Base-by-base conservation (phyloP, 345 rosid species). In the Aquilaria malaccensis region DNA sequence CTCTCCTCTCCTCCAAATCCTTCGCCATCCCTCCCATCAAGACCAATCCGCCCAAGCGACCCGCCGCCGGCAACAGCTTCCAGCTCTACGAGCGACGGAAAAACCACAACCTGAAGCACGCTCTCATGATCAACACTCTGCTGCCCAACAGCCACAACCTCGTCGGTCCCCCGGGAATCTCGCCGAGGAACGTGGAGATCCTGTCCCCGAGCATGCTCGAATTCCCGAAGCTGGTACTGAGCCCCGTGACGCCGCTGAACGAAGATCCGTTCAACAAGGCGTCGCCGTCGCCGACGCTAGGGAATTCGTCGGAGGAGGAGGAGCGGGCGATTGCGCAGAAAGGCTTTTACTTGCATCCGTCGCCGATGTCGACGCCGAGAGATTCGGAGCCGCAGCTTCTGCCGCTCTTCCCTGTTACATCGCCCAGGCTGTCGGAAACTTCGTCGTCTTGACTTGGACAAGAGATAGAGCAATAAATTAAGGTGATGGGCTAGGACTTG, bases 121-220 rank as follows among this genome's bases (percentile, higher is more conserved):
- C 77, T 43, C 95, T 94, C 73, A 86, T 90, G 82, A 90, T 94
- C 78, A 90, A 94, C 62, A 86, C 96, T 47, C 77, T 87, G 63
- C 43, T 85, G 67, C 87, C 86, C 67, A 76, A 78, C 2, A 71
- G 69, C 45, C 67, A 43, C 47, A 50, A 32, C 45, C 56, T 9
- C 43, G 57, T 33, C 54, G 3, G 60, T 2, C 46, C 14, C 4
- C 63, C 70, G 1, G 74, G 79, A 59, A 79, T 83, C 73, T 88
- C 96, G 30, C 92, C 96, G 9, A 74, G 89, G 52, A 83, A 80
- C 59, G 68, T 64, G 32, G 99, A 90, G 77, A 82, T 90, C 73
- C 63, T 90, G 72, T 94, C 99, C 13, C 99, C 99, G 13, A 88
- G 95, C 70, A 65, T 86, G 85, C 96, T 94, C 51, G 95, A 90